Evolutionary conservation across 2,329 filamentous ascomycete genomes (phyloP), one percentile per base, ranked within the genome.

Genomic region (Nemania sp.): DNA sequence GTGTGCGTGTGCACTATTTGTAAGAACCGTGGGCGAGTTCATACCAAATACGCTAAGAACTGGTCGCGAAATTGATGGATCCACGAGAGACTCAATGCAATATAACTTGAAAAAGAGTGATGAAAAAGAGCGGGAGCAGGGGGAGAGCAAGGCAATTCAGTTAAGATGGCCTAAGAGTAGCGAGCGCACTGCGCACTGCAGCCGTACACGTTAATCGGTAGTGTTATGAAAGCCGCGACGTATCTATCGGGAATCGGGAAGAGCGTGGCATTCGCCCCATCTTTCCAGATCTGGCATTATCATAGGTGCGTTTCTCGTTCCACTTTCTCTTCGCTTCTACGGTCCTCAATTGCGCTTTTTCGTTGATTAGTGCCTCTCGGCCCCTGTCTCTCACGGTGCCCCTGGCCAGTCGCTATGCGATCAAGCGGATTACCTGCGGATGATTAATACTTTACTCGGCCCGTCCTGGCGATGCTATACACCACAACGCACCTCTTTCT

Each of bases 361-460:
- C 33, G 11, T 19, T 42, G 22, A 50, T 37, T 50, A 28, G 39
- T 44, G 46, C 20, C 22, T 15, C 23, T 28, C 26, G 31, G 39
- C 43, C 43, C 26, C 43, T 17, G 22, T 41, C 40, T 22, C 31
- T 46, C 23, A 37, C 15, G 5, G 20, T 22, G 36, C 31, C 50
- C 54, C 41, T 54, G 50, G 42, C 22, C 20, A 45, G 22, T 33
- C 26, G 33, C 46, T 39, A 40, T 36, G 49, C 36, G 24, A 50
- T 31, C 23, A 46, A 42, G 40, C 49, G 45, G 46, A 53, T 57
- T 48, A 59, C 41, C 42, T 56, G 46, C 43, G 40, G 48, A 53
- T 51, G 45, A 44, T 48, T 49, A 44, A 56, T 45, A 28, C 39
- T 31, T n/a, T 30, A 19, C 24, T 49, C 49, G 56, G 46, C 26